Base-by-base conservation (phyloP, 768 basidiomycete species). In the Mycena galopus region DNA sequence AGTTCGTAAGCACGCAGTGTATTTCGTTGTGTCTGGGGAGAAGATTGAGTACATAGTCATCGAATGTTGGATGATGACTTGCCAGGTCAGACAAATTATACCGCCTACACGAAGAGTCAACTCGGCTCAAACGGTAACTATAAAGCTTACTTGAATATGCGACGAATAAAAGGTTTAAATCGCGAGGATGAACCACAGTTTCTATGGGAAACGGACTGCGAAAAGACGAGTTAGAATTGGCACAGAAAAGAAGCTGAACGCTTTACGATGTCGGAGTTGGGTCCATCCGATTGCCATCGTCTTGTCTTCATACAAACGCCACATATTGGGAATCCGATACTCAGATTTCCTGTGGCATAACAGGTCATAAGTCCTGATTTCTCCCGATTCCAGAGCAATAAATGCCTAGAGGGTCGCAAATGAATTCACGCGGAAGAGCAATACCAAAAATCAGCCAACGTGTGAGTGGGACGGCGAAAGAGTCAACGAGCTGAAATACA, bases 361-460 rank as follows among this genome's bases (percentile, higher is more conserved):
- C n/a, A 96, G 76, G 78, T 96, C 95, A 78, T 92, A 96, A 3
- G 92, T 91, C 74, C 88, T 88, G 72, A 95, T 86, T 59, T 92
- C 90, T 33, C 88, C 88, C n/a, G 82, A 84, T 72, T 84, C 82
- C 50, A 86, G 77, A 11, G 84, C 84, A 37, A 90, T 77, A 74
- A 90, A 88, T 57, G 85, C 83, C 89, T 90, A 75, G 67, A 39
- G 4, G 50, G 58, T 30, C 35, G 55, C 62, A 74, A 67, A 72
- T 77, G 58, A 74, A 65, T 17, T 63, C 14, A 17, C 2, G 14
- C 25, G 11, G 14, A n/a, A 47, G 29, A 78, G 72, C 14, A 32
- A 37, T 30, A 37, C 35, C 50, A 21, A 27, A 53, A 32, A 39
- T 57, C 44, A 55, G 84, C 87, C 59, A 76, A 94, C 92, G 83